Base-by-base conservation (phyloP, 202 grass and related monocot genomes). In the Panicum virgatum region DNA sequence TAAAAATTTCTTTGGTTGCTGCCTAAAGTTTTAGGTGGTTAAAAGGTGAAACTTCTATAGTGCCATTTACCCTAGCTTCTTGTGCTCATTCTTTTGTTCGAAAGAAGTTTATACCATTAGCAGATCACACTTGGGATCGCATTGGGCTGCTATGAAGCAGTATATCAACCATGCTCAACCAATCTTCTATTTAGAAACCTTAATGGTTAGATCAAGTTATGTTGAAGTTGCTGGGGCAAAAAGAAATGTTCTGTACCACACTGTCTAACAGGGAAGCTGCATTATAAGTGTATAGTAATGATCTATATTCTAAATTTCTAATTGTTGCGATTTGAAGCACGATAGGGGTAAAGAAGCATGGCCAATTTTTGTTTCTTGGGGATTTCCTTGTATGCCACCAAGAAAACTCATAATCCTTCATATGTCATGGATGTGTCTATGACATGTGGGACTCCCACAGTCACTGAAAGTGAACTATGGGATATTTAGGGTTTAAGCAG, bases 171-270 rank as follows among this genome's bases (percentile, higher is more conserved):
- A 64, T 73, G 45, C 26, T 29, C 15, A 56, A 39, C 73, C 37
- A 54, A 30, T 42, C 46, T 26, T 64, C 4, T 11, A 22, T 18
- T 52, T 50, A 14, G 22, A 65, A 52, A 50, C 19, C n/a, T 78
- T 23, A 36, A 62, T 81, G 46, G 5, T 82, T 65, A 65, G 43
- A 78, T 46, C 46, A 65, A 34, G 13, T 72, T 78, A 62, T 78
- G 59, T 42, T 32, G n/a, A 83, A 83, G 56, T 70, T 6, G 61
- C 45, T 15, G 5, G 29, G 37, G 12, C 59, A 27, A 39, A 39
- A 61, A 47, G 16, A 77, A 46, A 77, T 77, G 42, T 56, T 43
- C 8, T 76, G 62, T 14, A 34, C 10, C 29, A 10, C 30, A 40
- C 60, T 66, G 22, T 53, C 9, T 54, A 32, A 15, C 19, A 30